Conservation (phyloP, 1,284 basidiomycete species). For the Microbotryum intermedium region DNA sequence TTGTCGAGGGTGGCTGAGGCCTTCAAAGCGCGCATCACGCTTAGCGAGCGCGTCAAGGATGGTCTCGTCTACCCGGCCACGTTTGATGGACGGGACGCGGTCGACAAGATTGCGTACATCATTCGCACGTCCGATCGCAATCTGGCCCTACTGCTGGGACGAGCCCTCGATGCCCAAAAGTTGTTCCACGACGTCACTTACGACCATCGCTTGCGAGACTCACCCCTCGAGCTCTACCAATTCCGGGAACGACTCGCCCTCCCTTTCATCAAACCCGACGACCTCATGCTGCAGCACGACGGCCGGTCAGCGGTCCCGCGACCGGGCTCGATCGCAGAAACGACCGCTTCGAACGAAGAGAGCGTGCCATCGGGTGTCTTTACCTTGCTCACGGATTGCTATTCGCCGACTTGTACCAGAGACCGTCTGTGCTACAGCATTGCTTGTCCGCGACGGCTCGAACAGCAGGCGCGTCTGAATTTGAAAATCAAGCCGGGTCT, state of each 20-base stretch:
- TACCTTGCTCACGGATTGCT: slow-evolving; percentile 92
- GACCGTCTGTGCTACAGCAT: slow-evolving; percentile 93
- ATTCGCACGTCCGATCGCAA: slow-evolving; percentile 98
- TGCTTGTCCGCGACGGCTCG: slow-evolving; percentile 84
- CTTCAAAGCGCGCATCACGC: slow-evolving; percentile 70
- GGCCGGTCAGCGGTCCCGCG: slow-evolving; percentile 19
- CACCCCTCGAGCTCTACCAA: slow-evolving; percentile 82
- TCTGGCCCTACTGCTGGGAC: slow-evolving; percentile 82
- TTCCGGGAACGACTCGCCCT: slow-evolving; percentile 49
- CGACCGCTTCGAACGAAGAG: slow-evolving; percentile 45
- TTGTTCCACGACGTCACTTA: slow-evolving; percentile 99
- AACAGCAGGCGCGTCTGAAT: slow-evolving; percentile 83
- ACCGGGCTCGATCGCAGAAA: slow-evolving; percentile 36
- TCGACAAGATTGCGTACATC: slow-evolving; percentile 91
- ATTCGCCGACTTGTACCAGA: slow-evolving; percentile 91
- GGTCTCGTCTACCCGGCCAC: slow-evolving; percentile 91
- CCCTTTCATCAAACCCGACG: slow-evolving; percentile 24
- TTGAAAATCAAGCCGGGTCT: slow-evolving; percentile 81
- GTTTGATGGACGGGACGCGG: slow-evolving; percentile 93
- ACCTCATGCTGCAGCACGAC: slow-evolving; percentile 1
- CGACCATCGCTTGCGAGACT: slow-evolving; percentile 89
- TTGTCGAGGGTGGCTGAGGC: slow-evolving; percentile 89
- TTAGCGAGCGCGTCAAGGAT: slow-evolving; percentile 80
- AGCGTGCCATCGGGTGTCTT: slow-evolving; percentile 89
- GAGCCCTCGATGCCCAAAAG: slow-evolving; percentile 94